Base-by-base conservation (phyloP, 2,329 filamentous ascomycete species). In the Fusarium scirpi region DNA sequence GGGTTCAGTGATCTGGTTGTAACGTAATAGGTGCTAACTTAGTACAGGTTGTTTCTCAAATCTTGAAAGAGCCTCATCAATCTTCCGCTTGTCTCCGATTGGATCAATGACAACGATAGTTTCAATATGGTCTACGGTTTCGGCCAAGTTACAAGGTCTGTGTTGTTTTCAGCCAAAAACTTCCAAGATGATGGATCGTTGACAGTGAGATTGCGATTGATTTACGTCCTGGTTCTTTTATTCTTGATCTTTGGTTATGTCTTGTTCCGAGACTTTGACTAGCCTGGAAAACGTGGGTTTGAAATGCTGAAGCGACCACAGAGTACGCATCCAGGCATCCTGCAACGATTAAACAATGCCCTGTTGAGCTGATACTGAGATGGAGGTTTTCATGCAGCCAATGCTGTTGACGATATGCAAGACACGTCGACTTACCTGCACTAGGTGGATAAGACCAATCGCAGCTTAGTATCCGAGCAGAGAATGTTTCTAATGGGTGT, bases 351-450 rank as follows among this genome's bases (percentile, higher is more conserved):
- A 9, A 18, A 18, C 16, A 38, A 38, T 38, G 18, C 10, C 34
- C 18, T n/a, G 18, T 38, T 38, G 18, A 38, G 34, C 34, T 45
- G 24, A 24, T 45, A 16, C 15, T 11, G 15, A 45, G 43, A 20
- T 45, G 29, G 47, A n/a, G 20, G 30, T 32, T 30, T 20, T 9
- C 13, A n/a, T 47, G 20, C 27, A 27, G 27, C 46, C 13, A 29
- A 49, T 49, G 16, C 29, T 16, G 16, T 18, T 52, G 30, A 74
- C 73, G 70, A 70, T 65, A 76, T 77, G 75, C 75, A 75, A 72
- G 75, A 77, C 75, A 77, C 75, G 75, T 73, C 72, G 75, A 70
- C 74, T 57, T 57, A 32, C 49, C 25, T 64, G 56, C 49, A 34
- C 34, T 10, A 49, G 48, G n/a, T 49, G 15, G 10, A 16, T 34